Conservation (phyloP, 2,329 filamentous ascomycete species). For the Paramyrothecium roridum region DNA sequence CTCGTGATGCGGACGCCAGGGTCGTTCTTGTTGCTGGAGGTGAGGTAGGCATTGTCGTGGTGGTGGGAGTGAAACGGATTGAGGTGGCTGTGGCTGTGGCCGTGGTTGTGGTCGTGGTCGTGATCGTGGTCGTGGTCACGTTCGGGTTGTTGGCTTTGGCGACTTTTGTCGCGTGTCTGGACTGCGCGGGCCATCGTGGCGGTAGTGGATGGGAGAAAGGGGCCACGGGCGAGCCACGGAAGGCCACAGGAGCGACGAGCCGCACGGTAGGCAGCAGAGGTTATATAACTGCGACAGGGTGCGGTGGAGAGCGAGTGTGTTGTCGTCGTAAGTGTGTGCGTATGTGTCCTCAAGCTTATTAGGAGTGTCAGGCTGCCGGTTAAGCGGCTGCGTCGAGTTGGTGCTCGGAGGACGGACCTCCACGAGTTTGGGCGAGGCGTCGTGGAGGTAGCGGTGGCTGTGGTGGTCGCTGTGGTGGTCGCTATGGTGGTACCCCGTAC, state of each 20-base stretch:
- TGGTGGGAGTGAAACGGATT: conserved; percentile 67
- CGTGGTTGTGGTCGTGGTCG: conserved; percentile 36
- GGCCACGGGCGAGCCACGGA: neutral
- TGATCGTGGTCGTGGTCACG: conserved; percentile 16
- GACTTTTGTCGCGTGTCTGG: conserved; percentile 20
- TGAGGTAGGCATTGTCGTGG: conserved; percentile 88
- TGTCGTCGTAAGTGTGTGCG: neutral
- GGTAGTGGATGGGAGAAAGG: conserved; percentile 6
- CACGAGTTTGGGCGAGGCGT: conserved; percentile 1
- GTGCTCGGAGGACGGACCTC: conserved; percentile 1
- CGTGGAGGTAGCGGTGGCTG: conserved; percentile 7
- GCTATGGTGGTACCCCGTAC: conserved; percentile 12
- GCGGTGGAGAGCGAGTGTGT: neutral
- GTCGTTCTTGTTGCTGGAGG: conserved; percentile 76
- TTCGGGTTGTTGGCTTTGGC: conserved; percentile 12
- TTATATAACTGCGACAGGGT: neutral
- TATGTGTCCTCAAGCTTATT: conserved; percentile 2
- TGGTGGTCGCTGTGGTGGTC: conserved; percentile 14
- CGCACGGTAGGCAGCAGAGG: neutral
- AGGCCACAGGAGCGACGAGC: neutral
- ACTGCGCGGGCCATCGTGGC: conserved; percentile 24
- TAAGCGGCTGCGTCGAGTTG: neutral
- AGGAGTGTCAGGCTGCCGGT: neutral
- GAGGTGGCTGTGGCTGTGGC: conserved; percentile 49
- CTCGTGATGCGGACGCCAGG: conserved; percentile 63